phyloP scores from a whole-genome alignment of 192 early-diverging fungal genomes.

The Coemansia sp. region DNA sequence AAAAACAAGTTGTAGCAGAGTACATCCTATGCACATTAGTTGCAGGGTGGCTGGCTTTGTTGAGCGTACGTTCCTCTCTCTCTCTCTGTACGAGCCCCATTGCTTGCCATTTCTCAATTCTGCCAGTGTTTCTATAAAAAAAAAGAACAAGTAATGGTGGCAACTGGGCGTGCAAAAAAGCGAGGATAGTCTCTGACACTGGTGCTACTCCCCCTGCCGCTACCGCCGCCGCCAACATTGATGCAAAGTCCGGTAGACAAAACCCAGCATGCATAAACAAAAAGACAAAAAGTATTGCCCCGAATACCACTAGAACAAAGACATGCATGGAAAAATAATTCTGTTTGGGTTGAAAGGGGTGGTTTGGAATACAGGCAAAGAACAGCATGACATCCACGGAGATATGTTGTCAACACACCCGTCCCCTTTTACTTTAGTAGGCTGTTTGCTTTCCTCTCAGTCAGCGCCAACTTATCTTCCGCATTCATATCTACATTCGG shows the following conservation, averaged over 20 bases:
- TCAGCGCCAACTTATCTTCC: not conserved
- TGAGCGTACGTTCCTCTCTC: not conserved
- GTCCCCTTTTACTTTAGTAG: no score
- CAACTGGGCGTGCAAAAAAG: not conserved
- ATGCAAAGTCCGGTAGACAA: conserved; percentile 8
- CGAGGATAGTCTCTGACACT: not conserved
- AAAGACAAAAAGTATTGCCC: not conserved
- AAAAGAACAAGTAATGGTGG: not conserved
- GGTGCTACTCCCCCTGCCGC: not conserved
- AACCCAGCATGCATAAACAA: not conserved
- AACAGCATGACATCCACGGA: not conserved
- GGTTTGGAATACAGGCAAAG: not conserved
- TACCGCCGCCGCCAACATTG: not conserved
- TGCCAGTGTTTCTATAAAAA: not conserved
- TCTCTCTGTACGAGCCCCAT: not conserved
- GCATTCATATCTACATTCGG: not conserved
- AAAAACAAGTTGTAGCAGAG: not conserved
- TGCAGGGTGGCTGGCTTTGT: conserved; percentile 14
- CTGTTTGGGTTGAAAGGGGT: not conserved
- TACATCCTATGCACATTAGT: not conserved
- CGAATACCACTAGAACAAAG: conserved; percentile 8
- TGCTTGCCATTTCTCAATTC: not conserved
- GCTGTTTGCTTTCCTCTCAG: not conserved
- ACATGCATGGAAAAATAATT: not conserved
- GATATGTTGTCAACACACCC: not conserved